Conservation (phyloP, 768 basidiomycete genomes). For the Saitozyma podzolica region DNA sequence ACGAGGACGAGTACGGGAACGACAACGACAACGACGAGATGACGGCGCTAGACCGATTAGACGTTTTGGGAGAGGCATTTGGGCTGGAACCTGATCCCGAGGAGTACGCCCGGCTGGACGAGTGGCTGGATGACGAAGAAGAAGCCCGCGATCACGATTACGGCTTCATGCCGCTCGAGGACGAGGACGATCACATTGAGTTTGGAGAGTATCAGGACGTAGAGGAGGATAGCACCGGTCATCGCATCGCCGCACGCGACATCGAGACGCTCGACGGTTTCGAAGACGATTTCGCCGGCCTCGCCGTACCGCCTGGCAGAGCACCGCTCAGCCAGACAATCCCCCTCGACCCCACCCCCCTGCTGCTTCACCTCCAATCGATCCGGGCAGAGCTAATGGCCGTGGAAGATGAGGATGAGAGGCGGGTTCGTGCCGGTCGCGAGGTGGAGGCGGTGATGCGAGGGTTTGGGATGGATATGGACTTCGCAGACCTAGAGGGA, state of each 20-base stretch:
- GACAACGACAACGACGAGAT: constrained; percentile 5
- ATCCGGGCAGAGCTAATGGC: constrained; percentile 36
- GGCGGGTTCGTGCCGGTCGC: constrained; percentile 33
- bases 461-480: constrained; percentile 24
- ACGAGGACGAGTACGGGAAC: not conserved
- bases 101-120: constrained; percentile 42
- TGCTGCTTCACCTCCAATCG: constrained; percentile 40
- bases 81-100: constrained; percentile 9
- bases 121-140: constrained; percentile 40
- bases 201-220: not conserved
- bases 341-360: constrained; percentile 40
- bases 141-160: constrained; percentile 16
- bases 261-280: constrained; percentile 10
- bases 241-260: not conserved
- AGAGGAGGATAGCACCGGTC: not conserved
- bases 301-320: constrained; percentile 22
- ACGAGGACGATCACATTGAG: not conserved
- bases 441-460: constrained; percentile 38
- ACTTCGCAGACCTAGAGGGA: constrained; percentile 5
- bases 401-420: constrained; percentile 34
- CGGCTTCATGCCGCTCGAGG: not conserved
- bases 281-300: constrained; percentile 39
- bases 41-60: constrained; percentile 8
- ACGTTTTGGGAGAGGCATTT: constrained; percentile 2
- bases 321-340: not conserved